Evolutionary conservation across 1,284 basidiomycete species (phyloP), one percentile per base, ranked within the genome.

Genomic region (Puccinia polysora): DNA sequence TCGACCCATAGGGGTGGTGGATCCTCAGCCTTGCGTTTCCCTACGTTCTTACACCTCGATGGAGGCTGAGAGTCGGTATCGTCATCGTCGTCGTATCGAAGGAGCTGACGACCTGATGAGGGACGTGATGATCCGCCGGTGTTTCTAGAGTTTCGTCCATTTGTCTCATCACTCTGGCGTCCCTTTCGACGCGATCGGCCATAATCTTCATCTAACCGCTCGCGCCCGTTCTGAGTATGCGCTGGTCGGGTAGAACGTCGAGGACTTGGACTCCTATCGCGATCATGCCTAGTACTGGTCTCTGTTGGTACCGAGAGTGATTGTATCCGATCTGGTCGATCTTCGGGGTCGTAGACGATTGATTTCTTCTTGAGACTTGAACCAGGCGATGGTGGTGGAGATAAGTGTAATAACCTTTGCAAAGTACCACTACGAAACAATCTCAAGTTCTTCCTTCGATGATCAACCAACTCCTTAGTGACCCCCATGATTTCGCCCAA

Each of bases 291-390:
- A n/a, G n/a, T n/a, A n/a, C n/a, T n/a, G n/a, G n/a, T n/a, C n/a
- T n/a, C n/a, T n/a, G n/a, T n/a, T n/a, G n/a, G n/a, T n/a, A n/a
- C n/a, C n/a, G n/a, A n/a, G n/a, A n/a, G n/a, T n/a, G n/a, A n/a
- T n/a, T n/a, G n/a, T n/a, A n/a, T n/a, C n/a, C n/a, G n/a, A n/a
- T n/a, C n/a, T n/a, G n/a, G n/a, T n/a, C n/a, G n/a, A n/a, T n/a
- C n/a, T n/a, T n/a, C n/a, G n/a, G n/a, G n/a, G n/a, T n/a, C n/a
- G n/a, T n/a, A n/a, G 87, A 79, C 86, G 95, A 0, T 93, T 93
- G 1, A 91, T 90, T 62, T 84, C 86, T 0, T 92, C 91, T 47
- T 97, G 91, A 80, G 97, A 94, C 79, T 25, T 5, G 58, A 43
- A 18, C 40, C 23, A 14, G 63, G 45, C 32, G 63, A 30, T 36